These are phyloP conservation scores for Phylloporus arenicola DNA, from an alignment of 768 basidiomycete genomes.

Conservation along the genomic window DNA sequence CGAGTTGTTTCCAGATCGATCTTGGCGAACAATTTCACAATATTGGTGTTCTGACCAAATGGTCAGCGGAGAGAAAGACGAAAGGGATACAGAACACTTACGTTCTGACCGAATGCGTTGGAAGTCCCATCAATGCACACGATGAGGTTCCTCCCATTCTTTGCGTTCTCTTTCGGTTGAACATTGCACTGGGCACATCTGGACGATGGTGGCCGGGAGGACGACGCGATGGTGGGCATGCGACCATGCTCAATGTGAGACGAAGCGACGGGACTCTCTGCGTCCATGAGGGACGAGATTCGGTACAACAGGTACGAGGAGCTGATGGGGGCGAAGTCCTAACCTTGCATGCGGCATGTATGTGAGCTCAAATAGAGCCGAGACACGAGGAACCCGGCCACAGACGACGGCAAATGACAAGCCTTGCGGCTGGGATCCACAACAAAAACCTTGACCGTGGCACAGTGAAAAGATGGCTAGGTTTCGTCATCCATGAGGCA, in stretches of 20 bases:
- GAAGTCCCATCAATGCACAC: neutral
- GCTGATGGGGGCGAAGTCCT: neutral
- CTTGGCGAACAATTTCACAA: slow-evolving; percentile 33
- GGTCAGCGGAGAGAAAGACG: slow-evolving; percentile 2
- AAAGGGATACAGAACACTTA: neutral
- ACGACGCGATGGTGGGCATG: neutral
- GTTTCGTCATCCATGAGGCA: slow-evolving; percentile 3
- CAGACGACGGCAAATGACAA: neutral
- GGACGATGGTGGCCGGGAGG: neutral
- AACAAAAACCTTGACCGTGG: neutral
- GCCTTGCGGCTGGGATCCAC: slow-evolving; percentile 1
- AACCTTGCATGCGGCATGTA: neutral
- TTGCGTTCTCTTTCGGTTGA: neutral
- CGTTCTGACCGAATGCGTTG: neutral
- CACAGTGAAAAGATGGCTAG: neutral
- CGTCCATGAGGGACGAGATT: neutral
- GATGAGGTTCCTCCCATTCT: neutral
- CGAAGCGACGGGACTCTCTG: neutral
- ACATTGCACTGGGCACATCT: neutral
- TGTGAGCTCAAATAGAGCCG: slow-evolving; percentile 5
- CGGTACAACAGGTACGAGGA: neutral
- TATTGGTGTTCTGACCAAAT: slow-evolving; percentile 31
- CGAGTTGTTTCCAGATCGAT: slow-evolving; percentile 17
- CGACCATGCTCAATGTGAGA: neutral
- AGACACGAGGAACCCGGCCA: neutral